A percentile compares a stretch with the other conserved stretches of the same genome.
phyloP scores from a whole-genome alignment of 306 rosid species.

The Cucumis hystrix region DNA sequence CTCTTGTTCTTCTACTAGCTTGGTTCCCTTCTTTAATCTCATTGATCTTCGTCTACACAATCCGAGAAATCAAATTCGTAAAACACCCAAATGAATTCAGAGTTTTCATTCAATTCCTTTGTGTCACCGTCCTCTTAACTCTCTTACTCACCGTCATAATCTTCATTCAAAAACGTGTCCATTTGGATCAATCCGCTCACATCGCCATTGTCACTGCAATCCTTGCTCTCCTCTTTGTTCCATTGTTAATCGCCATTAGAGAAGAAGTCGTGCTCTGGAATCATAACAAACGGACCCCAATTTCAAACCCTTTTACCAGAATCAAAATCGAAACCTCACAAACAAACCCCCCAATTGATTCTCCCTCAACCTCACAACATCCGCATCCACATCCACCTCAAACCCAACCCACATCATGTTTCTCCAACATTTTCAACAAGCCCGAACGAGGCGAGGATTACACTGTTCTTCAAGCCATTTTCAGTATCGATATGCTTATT shows the following conservation, averaged over 20 bases:
- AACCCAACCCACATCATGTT: background rate
- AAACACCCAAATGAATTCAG: constrained; percentile 15
- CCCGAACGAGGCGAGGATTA: constrained; percentile 31
- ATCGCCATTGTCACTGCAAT: constrained; percentile 3
- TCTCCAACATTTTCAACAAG: background rate
- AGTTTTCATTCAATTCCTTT: background rate
- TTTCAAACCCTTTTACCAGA: background rate
- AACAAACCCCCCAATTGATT: background rate
- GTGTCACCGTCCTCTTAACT: background rate
- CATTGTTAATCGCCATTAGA: constrained; percentile 12
- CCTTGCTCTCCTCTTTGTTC: constrained; percentile 7
- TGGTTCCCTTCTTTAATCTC: constrained; percentile 29
- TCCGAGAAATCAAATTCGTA: constrained; percentile 10
- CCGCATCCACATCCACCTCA: background rate
- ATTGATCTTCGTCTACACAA: constrained; percentile 5
- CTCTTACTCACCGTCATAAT: constrained; percentile 14
- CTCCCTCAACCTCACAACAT: background rate
- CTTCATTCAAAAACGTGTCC: background rate
- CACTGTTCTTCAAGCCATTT: constrained; percentile 16
- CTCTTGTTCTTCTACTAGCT: constrained; percentile 17
- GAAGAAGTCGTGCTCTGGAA: constrained; percentile 16
- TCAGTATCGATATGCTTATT: background rate
- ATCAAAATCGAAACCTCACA: background rate
- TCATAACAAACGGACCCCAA: background rate
- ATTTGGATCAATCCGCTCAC: constrained; percentile 6